Evolutionary conservation across 2,329 filamentous ascomycete species (phyloP), one percentile per base, ranked within the genome.

Genomic region (Claviceps citrina): DNA sequence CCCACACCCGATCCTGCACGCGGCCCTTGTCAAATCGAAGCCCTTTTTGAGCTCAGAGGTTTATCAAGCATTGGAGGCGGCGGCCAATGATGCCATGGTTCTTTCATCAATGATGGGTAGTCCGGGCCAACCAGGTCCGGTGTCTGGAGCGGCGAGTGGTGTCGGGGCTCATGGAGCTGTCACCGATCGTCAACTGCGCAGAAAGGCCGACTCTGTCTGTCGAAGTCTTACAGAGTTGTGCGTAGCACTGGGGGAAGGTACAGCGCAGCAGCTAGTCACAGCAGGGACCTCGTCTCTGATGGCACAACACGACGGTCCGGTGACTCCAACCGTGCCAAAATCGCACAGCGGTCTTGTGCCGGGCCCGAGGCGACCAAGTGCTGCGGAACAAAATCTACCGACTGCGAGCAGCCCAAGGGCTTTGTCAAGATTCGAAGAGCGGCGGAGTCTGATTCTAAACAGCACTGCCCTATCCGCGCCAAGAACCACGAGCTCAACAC

Each of bases 181-280:
- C 9, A 79, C 83, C 1, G 89, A 98, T 55, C 76, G 91, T 38
- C 84, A 93, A 55, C 68, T 94, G 13, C 77, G 86, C 36, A 77
- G 89, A 46, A 95, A 94, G 59, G 84, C 85, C 22, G 89, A 98
- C 55, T 86, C 82, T 53, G 77, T 98, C 55, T 96, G 91, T 57
- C 81, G 89, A 40, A 91, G 83, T 53, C 64, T 98, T 47, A 96
- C 89, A 0, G 91, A 98, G 58, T 68, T 98, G 6, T 94, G 85
- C 54, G 73, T 98, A 41, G 83, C 86, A 1, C 65, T 98, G 40
- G 78, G 78, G 24, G 81, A 76, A 31, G 56, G 55, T 3, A 34
- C 36, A 19, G 31, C 38, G 18, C 51, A 47, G 25, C 35, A 47
- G 24, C 35, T 42, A 16, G 13, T 44, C 42, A 44, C 42, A 15